phyloP scores from a whole-genome alignment of 2,329 filamentous ascomycete genomes.

The Colletotrichum endophyticum region DNA sequence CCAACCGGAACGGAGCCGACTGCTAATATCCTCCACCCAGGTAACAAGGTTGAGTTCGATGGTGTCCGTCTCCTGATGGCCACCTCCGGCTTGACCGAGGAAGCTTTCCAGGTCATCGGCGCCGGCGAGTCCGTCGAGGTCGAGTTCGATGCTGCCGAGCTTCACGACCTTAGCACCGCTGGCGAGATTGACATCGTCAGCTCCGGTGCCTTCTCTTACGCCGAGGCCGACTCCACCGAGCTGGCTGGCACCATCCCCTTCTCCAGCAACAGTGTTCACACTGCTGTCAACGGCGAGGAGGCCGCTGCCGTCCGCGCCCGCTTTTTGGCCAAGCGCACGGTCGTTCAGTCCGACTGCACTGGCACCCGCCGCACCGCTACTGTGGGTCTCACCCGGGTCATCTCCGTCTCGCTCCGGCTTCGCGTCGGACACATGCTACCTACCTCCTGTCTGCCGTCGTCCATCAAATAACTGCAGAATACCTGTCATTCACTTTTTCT shows the following conservation, averaged over 20 bases:
- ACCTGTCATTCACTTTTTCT: no score
- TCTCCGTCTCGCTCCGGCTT: neutral
- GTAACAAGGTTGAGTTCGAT: constrained; percentile 48
- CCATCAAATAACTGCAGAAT: no score
- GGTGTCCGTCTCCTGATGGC: constrained; percentile 57
- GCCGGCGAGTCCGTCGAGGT: constrained; percentile 55
- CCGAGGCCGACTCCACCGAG: constrained; percentile 55
- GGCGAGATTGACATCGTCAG: constrained; percentile 62
- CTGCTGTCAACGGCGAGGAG: constrained; percentile 59
- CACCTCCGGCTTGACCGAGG: constrained; percentile 47
- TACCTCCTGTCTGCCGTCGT: neutral
- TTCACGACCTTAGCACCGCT: constrained; percentile 55
- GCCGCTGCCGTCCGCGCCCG: constrained; percentile 55
- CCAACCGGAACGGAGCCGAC: neutral
- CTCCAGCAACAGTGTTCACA: constrained; percentile 62
- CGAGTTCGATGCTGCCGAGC: constrained; percentile 59
- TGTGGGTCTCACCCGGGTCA: neutral
- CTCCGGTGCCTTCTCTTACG: constrained; percentile 60
- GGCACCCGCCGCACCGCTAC: constrained; percentile 49
- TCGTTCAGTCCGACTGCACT: constrained; percentile 59
- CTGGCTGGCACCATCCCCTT: constrained; percentile 62
- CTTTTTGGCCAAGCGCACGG: constrained; percentile 53
- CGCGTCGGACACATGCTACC: neutral
- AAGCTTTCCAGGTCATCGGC: constrained; percentile 55
- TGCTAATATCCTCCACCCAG: neutral